Evolutionary conservation across 2,329 filamentous ascomycete genomes (phyloP), one percentile per base, ranked within the genome.

Genomic region (Fusarium pseudoanthophilum): DNA sequence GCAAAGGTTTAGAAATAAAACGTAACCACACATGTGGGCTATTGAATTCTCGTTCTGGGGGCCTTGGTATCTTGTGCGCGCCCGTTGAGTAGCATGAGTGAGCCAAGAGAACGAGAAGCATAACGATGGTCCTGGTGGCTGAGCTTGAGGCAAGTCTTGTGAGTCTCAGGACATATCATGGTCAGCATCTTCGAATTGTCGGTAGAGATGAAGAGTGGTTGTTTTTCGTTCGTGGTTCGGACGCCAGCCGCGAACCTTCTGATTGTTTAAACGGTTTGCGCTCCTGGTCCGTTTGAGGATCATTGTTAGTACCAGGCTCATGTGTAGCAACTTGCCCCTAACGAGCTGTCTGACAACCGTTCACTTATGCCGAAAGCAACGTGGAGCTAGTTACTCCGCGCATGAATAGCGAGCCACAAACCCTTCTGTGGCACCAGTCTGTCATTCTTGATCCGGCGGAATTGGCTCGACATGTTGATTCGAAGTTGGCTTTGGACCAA

Each of bases 1-100:
- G 65, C 80, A 81, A 28, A 60, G 52, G 39, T 79, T 74, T 42
- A 76, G 52, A 36, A 75, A 66, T 24, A 81, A 60, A 45, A 78
- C 61, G 67, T 80, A 81, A 52, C 64, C 68, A 57, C 79, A 81
- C 79, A 81, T 81, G 48, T 37, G 55, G 30, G 48, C 56, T 66
- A 64, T 42, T 48, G 24, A 53, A 26, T 16, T 62, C 18, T 51
- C 48, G 52, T 45, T 51, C 45, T 34, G 43, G 28, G 46, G 60
- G 45, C 34, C 56, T 71, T 21, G 43, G n/a, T 74, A 28, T 64
- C 63, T 71, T 45, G 48, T 65, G 67, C 28, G 48, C 52, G 63
- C 52, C 66, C 64, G 56, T 61, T 51, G 57, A 68, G 36, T 69
- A 65, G 60, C 52, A 72, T 60, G 32, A 60, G 51, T 36, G 20